Conservation (phyloP, 805 yeast species). For the Zygoascus biomembranicola region DNA sequence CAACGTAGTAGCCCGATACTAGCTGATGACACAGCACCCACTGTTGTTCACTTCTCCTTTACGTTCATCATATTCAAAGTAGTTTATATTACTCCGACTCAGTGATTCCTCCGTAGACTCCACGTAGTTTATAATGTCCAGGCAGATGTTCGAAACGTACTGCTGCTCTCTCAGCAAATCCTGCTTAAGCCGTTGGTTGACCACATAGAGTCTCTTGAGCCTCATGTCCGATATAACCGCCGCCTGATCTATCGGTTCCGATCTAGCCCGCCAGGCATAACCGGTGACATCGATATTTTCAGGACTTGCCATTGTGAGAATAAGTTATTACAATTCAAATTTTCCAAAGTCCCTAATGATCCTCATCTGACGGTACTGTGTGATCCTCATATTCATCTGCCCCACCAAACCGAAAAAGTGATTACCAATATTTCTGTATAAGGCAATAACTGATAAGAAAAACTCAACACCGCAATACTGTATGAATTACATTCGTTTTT, state of each 20-base stretch:
- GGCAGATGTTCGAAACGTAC: conserved; percentile 14
- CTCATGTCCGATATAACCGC: not conserved
- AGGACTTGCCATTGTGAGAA: not conserved
- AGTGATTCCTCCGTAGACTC: conserved; percentile 8
- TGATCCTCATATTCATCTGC: not conserved
- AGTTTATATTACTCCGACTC: conserved; percentile 7
- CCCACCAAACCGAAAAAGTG: not conserved
- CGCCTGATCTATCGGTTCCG: not conserved
- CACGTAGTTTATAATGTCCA: conserved; percentile 9
- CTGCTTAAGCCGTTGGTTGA: conserved; percentile 12
- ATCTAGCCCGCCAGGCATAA: not conserved
- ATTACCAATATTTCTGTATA: not conserved
- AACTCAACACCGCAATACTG: not conserved
- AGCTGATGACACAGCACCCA: not conserved
- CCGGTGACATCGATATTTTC: not conserved
- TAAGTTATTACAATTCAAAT: not conserved
- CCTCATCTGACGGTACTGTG: not conserved
- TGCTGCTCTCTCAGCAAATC: conserved; percentile 12
- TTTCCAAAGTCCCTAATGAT: not conserved
- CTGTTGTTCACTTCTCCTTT: not conserved
- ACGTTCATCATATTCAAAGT: conserved; percentile 4
- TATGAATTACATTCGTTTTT: too few relatives aligned
- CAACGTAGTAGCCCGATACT: not conserved
- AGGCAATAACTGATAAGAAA: not conserved
- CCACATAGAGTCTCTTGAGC: conserved; percentile 10